A percentile compares a stretch with the other conserved stretches of the same genome.
phyloP scores from a whole-genome alignment of 495 filamentous ascomycete genomes.

The Wilcoxina mikolae region DNA sequence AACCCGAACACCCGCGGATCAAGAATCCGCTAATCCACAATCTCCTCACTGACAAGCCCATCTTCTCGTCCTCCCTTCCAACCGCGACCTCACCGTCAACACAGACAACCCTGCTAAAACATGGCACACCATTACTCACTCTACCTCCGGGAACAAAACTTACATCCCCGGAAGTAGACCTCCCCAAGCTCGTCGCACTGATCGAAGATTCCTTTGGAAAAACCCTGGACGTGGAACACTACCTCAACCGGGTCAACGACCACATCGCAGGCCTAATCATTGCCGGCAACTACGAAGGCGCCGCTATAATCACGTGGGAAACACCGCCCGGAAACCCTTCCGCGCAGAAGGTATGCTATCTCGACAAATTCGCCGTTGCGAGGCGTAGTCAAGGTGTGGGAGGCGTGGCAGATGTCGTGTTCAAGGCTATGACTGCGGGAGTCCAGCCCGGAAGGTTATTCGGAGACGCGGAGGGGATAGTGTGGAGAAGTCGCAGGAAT shows the following conservation, averaged over 20 bases:
- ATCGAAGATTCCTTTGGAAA: constrained; percentile 91
- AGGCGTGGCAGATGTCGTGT: constrained; percentile 87
- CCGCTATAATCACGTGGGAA: constrained; percentile 92
- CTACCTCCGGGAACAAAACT: constrained; percentile 51
- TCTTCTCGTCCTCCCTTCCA: constrained; percentile 80
- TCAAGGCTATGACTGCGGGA: constrained; percentile 79
- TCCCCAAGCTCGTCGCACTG: constrained; percentile 64
- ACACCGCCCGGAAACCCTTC: constrained; percentile 38
- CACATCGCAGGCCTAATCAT: constrained; percentile 82
- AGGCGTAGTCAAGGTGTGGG: constrained; percentile 77
- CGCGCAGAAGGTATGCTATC: constrained; percentile 59
- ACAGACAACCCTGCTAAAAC: constrained; percentile 71
- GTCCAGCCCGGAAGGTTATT: constrained; percentile 36
- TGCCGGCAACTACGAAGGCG: constrained; percentile 92
- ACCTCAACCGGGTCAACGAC: constrained; percentile 58
- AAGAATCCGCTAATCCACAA: constrained; percentile 92
- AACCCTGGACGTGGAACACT: constrained; percentile 67
- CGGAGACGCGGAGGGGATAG: constrained; percentile 16
- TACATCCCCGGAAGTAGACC: constrained; percentile 61
- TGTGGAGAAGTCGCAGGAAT: constrained; percentile 61
- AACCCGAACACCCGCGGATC: constrained; percentile 58
- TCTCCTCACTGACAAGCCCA: constrained; percentile 85
- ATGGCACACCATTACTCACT: constrained; percentile 74
- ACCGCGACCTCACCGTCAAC: constrained; percentile 34
- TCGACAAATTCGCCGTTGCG: constrained; percentile 95